These are phyloP conservation scores for Fragilariopsis cylindrus DNA, from an alignment of 108 stramenopile genomes.

Conservation along the genomic window DNA sequence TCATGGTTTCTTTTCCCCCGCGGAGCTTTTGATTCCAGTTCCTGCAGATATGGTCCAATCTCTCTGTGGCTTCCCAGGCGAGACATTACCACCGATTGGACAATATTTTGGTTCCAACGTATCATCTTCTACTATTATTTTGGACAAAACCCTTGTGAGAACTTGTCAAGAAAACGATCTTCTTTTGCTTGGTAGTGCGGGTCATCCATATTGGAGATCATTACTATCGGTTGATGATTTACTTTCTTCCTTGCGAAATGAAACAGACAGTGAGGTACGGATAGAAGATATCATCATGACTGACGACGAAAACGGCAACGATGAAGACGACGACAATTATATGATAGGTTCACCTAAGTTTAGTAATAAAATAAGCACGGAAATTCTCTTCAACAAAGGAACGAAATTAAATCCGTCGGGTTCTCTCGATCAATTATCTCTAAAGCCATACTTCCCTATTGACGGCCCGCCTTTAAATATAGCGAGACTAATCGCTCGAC, in stretches of 20 bases:
- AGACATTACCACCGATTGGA: conserved; percentile 24
- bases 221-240: conserved; percentile 7
- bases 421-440: neutral
- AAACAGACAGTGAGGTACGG: conserved; percentile 14
- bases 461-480: conserved; percentile 18
- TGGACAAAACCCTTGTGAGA: conserved; percentile 18
- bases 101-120: neutral
- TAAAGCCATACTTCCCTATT: conserved; percentile 17
- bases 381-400: neutral
- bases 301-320: neutral
- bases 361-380: neutral
- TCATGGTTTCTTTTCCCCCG: neutral
- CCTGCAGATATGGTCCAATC: neutral
- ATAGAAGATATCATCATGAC: neutral
- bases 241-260: neutral
- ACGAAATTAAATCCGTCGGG: neutral
- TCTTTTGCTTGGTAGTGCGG: conserved; percentile 21
- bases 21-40: neutral
- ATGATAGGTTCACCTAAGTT: conserved; percentile 2
- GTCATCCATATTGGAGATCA: conserved; percentile 30
- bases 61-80: conserved; percentile 23
- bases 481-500: conserved; percentile 15
- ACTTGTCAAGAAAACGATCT: conserved; percentile 19
- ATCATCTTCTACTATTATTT: neutral
- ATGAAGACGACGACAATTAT: neutral